Percentiles rank a stretch among this genome's conserved stretches.
Conservation (phyloP, 2,329 filamentous ascomycete genomes). For the Colletotrichum karsti region DNA sequence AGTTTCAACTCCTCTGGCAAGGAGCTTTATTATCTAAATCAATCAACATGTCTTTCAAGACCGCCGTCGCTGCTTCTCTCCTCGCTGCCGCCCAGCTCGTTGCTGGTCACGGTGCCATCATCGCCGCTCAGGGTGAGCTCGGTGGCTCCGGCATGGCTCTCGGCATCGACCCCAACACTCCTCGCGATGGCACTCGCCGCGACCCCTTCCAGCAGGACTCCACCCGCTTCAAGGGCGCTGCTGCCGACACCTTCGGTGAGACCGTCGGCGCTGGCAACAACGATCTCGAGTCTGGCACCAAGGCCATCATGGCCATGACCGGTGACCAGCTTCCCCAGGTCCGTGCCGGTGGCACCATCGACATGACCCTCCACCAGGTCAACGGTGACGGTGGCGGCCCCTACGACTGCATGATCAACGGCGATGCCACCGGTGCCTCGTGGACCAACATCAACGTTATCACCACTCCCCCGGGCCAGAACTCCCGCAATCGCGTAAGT, state of each 20-base stretch:
- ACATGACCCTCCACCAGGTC: constrained; percentile 57
- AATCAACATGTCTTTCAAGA: constrained; percentile 41
- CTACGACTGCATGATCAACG: constrained; percentile 66
- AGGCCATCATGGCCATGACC: constrained; percentile 64
- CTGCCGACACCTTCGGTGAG: constrained; percentile 63
- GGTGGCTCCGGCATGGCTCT: constrained; percentile 64
- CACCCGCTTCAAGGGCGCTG: constrained; percentile 66
- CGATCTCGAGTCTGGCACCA: constrained; percentile 63
- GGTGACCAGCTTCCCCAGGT: constrained; percentile 68
- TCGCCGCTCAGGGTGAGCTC: constrained; percentile 62
- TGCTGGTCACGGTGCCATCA: constrained; percentile 69
- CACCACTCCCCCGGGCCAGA: constrained; percentile 58
- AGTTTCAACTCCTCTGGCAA: constrained; percentile 26
- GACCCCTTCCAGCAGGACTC: constrained; percentile 71
- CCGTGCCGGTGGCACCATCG: constrained; percentile 61
- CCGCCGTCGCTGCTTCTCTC: constrained; percentile 51
- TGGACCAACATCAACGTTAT: constrained; percentile 61
- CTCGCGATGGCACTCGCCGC: constrained; percentile 67
- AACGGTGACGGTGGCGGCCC: constrained; percentile 41
- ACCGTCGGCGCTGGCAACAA: constrained; percentile 66
- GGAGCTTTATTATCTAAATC: constrained; percentile 21
- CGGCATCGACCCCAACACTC: constrained; percentile 61
- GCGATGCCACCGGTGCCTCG: constrained; percentile 58
- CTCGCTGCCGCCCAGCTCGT: constrained; percentile 63
- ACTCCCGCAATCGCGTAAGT: constrained; percentile 51